A percentile compares a stretch with the other conserved stretches of the same genome.
These are phyloP conservation scores for Tuber umbilicatum DNA, from an alignment of 495 filamentous ascomycete genomes.

Conservation along the genomic window DNA sequence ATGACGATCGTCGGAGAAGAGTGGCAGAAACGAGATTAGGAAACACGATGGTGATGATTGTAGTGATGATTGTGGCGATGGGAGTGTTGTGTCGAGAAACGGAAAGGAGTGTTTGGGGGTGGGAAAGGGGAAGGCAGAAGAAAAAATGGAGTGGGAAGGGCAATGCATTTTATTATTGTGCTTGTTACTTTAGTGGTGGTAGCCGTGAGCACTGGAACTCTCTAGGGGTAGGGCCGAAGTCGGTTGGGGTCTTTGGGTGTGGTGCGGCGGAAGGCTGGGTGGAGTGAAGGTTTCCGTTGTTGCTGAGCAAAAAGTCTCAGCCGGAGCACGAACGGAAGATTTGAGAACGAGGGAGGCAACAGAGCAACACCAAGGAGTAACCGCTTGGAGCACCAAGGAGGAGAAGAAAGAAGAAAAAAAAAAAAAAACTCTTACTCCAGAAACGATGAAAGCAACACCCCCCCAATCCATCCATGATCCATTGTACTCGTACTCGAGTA, in stretches of 20 bases:
- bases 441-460: neutral
- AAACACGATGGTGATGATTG: slow-evolving; percentile 20
- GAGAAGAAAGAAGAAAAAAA: neutral
- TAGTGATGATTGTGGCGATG: slow-evolving; percentile 28
- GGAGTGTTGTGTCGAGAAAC: slow-evolving; percentile 6
- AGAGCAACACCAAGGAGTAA: slow-evolving; percentile 3
- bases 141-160: slow-evolving; percentile 37
- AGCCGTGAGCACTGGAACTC: slow-evolving; percentile 40
- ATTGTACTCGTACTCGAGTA: neutral
- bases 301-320: slow-evolving; percentile 33
- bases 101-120: slow-evolving; percentile 24
- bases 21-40: neutral
- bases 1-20: slow-evolving; percentile 4
- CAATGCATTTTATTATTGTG: slow-evolving; percentile 42
- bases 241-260: slow-evolving; percentile 38
- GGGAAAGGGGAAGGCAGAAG: slow-evolving; percentile 23
- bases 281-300: slow-evolving; percentile 37
- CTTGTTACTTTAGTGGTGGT: slow-evolving; percentile 42
- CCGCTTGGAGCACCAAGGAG: neutral
- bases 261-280: slow-evolving; percentile 16
- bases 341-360: neutral
- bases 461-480: neutral
- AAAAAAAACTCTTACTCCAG: neutral
- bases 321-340: slow-evolving; percentile 13
- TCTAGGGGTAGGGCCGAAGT: slow-evolving; percentile 40